Evolutionary conservation across 163 green algal genomes (phyloP).

Genomic region (Scenedesmus sp.): DNA sequence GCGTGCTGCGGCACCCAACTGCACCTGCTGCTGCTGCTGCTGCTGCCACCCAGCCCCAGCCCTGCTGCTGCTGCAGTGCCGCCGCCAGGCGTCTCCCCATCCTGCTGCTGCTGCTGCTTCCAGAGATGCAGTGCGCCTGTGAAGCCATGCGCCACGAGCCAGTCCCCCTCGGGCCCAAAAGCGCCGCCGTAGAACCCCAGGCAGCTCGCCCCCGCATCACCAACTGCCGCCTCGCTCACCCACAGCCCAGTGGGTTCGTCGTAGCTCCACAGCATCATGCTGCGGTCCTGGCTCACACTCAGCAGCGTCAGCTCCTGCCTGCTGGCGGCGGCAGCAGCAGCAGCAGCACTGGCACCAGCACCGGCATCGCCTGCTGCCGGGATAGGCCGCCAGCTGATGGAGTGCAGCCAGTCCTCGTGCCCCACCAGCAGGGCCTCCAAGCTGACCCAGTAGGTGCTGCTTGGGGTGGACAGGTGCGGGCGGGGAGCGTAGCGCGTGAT

Average conservation of each 20-base stretch:
- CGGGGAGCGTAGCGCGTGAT: constrained; percentile 78
- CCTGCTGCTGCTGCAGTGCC: constrained; percentile 19
- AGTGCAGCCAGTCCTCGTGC: constrained; percentile 97
- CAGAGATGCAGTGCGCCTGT: constrained; percentile 95
- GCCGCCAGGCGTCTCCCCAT: neutral
- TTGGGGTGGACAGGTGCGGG: constrained; percentile 57
- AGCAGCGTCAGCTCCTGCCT: constrained; percentile 78
- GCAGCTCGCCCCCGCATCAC: constrained; percentile 88
- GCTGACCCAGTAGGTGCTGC: constrained; percentile 38
- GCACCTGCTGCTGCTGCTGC: neutral
- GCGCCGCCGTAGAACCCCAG: constrained; percentile 93
- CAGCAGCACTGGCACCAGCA: neutral
- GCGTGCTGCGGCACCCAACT: constrained; percentile 73
- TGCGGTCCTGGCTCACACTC: constrained; percentile 95
- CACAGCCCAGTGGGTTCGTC: constrained; percentile 86
- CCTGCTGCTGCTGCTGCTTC: constrained; percentile 56
- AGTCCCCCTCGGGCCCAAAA: constrained; percentile 72
- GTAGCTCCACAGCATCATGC: constrained; percentile 94
- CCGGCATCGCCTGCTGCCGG: neutral
- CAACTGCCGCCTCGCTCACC: constrained; percentile 89
- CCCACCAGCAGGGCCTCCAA: constrained; percentile 91
- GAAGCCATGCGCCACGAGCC: constrained; percentile 90
- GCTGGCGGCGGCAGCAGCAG: constrained; percentile 33
- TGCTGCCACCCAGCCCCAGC: neutral
- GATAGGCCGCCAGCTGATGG: constrained; percentile 84